These are phyloP conservation scores for Globisporangium orthogonon DNA, from an alignment of 352 stramenopile species.

Conservation along the genomic window DNA sequence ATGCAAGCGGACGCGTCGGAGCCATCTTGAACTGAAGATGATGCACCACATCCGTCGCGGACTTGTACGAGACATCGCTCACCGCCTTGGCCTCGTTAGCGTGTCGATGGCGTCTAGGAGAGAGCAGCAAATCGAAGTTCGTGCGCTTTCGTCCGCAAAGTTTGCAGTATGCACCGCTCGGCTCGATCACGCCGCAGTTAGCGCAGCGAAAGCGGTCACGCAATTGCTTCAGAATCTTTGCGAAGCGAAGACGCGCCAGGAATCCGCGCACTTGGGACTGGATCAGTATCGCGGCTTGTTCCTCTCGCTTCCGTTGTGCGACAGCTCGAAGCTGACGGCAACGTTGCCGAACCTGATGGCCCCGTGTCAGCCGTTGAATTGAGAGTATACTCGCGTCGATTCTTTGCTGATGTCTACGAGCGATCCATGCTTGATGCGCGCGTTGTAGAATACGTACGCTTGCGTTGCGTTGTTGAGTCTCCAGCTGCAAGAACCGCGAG, in stretches of 20 bases:
- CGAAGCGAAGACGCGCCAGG: constrained; percentile 15
- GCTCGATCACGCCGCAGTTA: constrained; percentile 57
- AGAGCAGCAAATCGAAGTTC: constrained; percentile 17
- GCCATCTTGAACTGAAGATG: not conserved
- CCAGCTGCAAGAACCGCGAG: not conserved
- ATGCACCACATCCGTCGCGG: not conserved
- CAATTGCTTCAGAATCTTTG: constrained; percentile 19
- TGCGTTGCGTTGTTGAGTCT: not conserved
- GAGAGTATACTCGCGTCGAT: not conserved
- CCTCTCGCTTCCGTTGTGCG: not conserved
- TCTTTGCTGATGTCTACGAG: not conserved
- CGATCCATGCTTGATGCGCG: constrained; percentile 2
- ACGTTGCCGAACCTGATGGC: not conserved
- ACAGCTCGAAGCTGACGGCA: not conserved
- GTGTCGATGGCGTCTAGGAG: not conserved
- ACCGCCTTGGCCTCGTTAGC: not conserved
- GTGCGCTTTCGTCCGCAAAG: constrained; percentile 43
- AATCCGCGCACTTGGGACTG: constrained; percentile 22
- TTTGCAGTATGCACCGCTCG: constrained; percentile 57
- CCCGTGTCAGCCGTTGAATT: constrained; percentile 17
- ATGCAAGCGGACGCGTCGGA: not conserved
- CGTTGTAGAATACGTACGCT: constrained; percentile 10
- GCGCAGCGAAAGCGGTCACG: constrained; percentile 43
- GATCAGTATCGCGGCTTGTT: constrained; percentile 16
- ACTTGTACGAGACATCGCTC: not conserved